phyloP scores from a whole-genome alignment of 164 flowering plant genomes.

The Chimonanthus praecox region DNA sequence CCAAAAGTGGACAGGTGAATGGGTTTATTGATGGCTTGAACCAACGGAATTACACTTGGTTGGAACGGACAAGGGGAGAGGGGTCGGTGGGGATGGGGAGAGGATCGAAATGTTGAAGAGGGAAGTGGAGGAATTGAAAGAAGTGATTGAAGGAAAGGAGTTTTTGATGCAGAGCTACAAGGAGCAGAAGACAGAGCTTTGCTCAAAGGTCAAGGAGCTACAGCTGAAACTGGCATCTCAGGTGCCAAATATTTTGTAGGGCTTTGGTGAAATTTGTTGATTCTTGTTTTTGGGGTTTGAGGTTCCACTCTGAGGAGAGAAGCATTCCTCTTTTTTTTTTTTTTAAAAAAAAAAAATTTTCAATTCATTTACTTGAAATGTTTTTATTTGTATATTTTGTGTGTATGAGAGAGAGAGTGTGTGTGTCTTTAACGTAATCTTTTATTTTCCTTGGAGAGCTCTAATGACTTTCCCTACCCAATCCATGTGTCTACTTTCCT shows the following conservation, averaged over 20 bases:
- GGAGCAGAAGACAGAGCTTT: constrained; percentile 83
- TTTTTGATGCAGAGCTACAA: constrained; percentile 77
- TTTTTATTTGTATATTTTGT: no score
- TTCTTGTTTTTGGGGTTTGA: no score
- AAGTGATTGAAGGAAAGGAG: constrained; percentile 83
- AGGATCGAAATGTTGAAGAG: constrained; percentile 63
- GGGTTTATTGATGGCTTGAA: constrained; percentile 43
- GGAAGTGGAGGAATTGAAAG: constrained; percentile 77
- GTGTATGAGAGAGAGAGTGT: no score
- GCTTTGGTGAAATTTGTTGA: no score
- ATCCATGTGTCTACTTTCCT: no score
- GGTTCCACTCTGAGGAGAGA: no score
- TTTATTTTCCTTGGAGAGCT: no score
- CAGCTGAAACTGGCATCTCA: constrained; percentile 79
- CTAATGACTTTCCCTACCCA: no score
- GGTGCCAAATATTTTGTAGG: constrained; percentile 82
- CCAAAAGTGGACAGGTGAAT: constrained; percentile 50
- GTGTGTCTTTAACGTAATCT: no score
- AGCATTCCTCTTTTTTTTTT: no score
- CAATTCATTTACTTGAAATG: no score
- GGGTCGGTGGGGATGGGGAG: constrained; percentile 35
- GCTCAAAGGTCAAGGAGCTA: constrained; percentile 63
- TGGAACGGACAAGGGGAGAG: constrained; percentile 34
- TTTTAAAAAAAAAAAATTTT: no score
- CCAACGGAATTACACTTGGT: constrained; percentile 20